A percentile compares a stretch with the other conserved stretches of the same genome.
Conservation (phyloP, 164 flowering plant genomes). For the Nymphaea colorata region DNA sequence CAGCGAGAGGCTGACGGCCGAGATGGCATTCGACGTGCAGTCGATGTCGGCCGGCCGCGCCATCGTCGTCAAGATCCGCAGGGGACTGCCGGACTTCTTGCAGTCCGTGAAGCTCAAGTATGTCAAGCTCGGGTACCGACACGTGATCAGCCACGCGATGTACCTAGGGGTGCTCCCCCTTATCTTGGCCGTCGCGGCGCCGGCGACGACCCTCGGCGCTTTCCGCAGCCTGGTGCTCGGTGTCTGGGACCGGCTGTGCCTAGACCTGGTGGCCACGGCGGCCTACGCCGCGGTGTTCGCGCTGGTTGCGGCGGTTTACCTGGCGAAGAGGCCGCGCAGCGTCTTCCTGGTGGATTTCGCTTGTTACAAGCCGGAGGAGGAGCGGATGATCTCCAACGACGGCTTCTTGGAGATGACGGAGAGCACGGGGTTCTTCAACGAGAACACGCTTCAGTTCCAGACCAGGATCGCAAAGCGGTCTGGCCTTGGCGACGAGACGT, state of each 20-base stretch:
- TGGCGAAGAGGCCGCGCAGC: conserved; percentile 35
- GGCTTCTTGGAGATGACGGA: conserved; percentile 58
- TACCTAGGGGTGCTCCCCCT: conserved; percentile 17
- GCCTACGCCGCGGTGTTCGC: conserved; percentile 14
- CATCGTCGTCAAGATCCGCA: conserved; percentile 63
- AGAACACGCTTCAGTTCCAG: conserved; percentile 52
- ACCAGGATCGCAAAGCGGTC: conserved; percentile 40
- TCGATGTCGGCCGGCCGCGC: conserved; percentile 13
- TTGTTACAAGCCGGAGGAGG: conserved; percentile 62
- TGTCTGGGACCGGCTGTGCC: conserved; percentile 1
- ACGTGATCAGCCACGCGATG: conserved; percentile 32
- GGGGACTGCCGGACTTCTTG: conserved; percentile 36
- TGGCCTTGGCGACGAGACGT: conserved; percentile 79
- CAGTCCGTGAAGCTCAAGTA: conserved; percentile 88
- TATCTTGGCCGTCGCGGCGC: conserved; percentile 14
- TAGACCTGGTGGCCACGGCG: conserved; percentile 8
- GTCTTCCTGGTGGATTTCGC: conserved; percentile 64
- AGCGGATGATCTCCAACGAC: conserved; percentile 36
- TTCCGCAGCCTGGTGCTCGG: conserved; percentile 3
- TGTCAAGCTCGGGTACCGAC: conserved; percentile 55
- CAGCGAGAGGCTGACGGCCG: conserved; percentile 70
- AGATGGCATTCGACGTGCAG: conserved; percentile 36
- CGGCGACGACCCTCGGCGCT: conserved; percentile 1
- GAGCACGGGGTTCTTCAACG: conserved; percentile 36
- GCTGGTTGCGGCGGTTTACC: conserved; percentile 30